Percentiles rank a stretch among this genome's conserved stretches.
Conservation (phyloP, 208 protist genomes). For the Balamuthia mandrillaris region DNA sequence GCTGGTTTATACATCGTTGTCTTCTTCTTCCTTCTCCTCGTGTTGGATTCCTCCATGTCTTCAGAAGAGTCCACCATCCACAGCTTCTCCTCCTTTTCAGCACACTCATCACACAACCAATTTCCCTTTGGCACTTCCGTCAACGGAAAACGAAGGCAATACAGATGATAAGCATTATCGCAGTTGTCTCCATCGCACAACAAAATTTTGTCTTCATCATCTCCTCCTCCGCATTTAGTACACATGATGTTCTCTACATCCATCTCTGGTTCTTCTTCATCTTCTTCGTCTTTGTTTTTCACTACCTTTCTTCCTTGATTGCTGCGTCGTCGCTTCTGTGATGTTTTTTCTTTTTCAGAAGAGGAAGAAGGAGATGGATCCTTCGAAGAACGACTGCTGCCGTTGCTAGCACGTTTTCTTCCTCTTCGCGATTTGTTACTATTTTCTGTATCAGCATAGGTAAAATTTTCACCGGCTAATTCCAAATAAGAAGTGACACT, state of each 20-base stretch:
- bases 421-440: too few relatives aligned
- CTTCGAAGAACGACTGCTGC: too few relatives aligned
- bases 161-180: slow-evolving; percentile 31
- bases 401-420: too few relatives aligned
- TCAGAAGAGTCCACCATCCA: too few relatives aligned
- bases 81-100: too few relatives aligned
- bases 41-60: too few relatives aligned
- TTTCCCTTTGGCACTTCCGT: slow-evolving; percentile 22
- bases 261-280: slow-evolving; percentile 23
- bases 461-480: too few relatives aligned
- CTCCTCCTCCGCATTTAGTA: slow-evolving; percentile 9
- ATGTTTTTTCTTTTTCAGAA: neutral
- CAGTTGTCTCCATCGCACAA: slow-evolving; percentile 49
- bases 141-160: slow-evolving; percentile 42
- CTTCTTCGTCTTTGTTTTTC: slow-evolving; percentile 9
- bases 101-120: slow-evolving; percentile 49
- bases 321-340: neutral
- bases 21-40: too few relatives aligned
- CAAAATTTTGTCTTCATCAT: slow-evolving; percentile 36
- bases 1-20: too few relatives aligned
- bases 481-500: too few relatives aligned
- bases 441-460: too few relatives aligned
- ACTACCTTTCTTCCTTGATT: neutral
- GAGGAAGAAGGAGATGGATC: too few relatives aligned
- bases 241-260: slow-evolving; percentile 42